Evolutionary conservation across 305 asterid species (phyloP).

Genomic region (Fraxinus sp.): DNA sequence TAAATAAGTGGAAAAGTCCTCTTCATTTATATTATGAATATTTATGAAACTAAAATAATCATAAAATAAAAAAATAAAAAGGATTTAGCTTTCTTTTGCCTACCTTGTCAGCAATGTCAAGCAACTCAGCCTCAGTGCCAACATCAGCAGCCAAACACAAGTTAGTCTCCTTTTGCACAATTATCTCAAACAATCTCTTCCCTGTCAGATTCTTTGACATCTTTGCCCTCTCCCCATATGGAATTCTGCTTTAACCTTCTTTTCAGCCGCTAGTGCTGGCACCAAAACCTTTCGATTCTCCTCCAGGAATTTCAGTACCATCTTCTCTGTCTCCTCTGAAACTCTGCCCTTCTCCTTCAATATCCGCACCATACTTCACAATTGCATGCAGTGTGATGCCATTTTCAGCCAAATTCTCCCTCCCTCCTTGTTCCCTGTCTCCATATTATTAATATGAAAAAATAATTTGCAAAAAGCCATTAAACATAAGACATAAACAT

Average conservation of each 20-base stretch:
- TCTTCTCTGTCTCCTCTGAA: constrained; percentile 76
- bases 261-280: constrained; percentile 36
- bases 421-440: constrained; percentile 92
- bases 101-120: constrained; percentile 87
- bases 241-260: constrained; percentile 51
- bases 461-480: neutral
- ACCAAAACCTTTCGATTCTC: constrained; percentile 73
- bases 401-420: constrained; percentile 85
- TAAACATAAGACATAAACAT: neutral
- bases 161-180: constrained; percentile 81
- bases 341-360: constrained; percentile 86
- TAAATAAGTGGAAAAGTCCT: neutral
- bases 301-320: constrained; percentile 76
- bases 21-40: neutral
- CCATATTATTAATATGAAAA: neutral
- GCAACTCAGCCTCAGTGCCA: constrained; percentile 83
- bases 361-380: constrained; percentile 89
- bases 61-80: neutral
- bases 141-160: constrained; percentile 96
- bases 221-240: constrained; percentile 77
- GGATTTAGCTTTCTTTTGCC: constrained; percentile 10
- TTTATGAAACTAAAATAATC: neutral
- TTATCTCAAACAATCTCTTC: constrained; percentile 79
- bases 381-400: constrained; percentile 84
- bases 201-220: constrained; percentile 80